Evolutionary conservation across 1,139 yeast genomes (phyloP).

Genomic region (Oligophagozyma castellii): DNA sequence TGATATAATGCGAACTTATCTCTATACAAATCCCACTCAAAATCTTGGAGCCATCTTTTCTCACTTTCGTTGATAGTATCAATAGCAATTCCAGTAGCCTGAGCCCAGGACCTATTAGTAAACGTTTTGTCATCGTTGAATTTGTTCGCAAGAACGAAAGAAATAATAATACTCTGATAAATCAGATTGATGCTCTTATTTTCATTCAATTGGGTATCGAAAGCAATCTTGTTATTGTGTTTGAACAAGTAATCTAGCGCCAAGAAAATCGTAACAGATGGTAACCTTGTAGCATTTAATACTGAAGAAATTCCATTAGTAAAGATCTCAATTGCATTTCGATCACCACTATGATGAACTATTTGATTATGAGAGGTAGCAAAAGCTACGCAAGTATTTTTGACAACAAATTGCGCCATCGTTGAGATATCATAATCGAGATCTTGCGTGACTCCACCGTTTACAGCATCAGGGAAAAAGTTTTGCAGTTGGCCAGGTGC

Average conservation of each 20-base stretch:
- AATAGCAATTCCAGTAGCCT: constrained; percentile 74
- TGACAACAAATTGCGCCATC: constrained; percentile 59
- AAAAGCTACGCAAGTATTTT: constrained; percentile 43
- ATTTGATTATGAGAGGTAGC: constrained; percentile 29
- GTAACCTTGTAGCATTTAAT: constrained; percentile 78
- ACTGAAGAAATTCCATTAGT: constrained; percentile 52
- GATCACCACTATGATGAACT: constrained; percentile 4
- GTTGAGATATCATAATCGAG: constrained; percentile 64
- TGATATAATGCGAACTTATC: constrained; percentile 19
- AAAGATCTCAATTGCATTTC: constrained; percentile 38
- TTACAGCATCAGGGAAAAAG: constrained; percentile 23
- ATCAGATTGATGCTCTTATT: constrained; percentile 30
- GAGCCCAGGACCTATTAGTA: constrained; percentile 89
- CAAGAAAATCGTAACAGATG: constrained; percentile 65
- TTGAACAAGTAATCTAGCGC: constrained; percentile 56
- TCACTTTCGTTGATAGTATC: constrained; percentile 51
- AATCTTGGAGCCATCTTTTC: constrained; percentile 47
- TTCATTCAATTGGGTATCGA: constrained; percentile 19
- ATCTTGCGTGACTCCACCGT: constrained; percentile 67
- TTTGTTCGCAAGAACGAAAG: constrained; percentile 79
- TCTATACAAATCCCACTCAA: constrained; percentile 27
- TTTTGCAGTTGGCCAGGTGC: too few relatives aligned
- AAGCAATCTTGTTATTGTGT: constrained; percentile 29
- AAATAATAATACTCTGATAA: constrained; percentile 51
- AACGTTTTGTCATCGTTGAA: constrained; percentile 95